A percentile compares a stretch with the other conserved stretches of the same genome.
phyloP scores from a whole-genome alignment of 345 rosid genomes.

The Dimocarpus longan region DNA sequence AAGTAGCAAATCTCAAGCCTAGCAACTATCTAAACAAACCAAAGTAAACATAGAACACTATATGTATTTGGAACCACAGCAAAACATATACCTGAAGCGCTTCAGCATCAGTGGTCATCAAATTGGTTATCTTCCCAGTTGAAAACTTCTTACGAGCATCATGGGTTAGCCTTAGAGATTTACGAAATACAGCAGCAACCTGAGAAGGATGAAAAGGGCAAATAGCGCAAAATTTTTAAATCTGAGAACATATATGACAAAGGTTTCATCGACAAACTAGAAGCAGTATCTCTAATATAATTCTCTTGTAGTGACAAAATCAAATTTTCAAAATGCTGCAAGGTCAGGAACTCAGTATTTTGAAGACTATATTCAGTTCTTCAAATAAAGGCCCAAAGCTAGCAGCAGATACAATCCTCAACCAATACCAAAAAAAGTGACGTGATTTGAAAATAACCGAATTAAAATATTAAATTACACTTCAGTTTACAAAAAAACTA shows the following conservation, averaged over 20 bases:
- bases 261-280: neutral
- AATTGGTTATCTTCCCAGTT: slow-evolving; percentile 94
- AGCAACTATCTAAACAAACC: neutral
- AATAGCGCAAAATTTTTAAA: slow-evolving; percentile 13
- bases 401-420: neutral
- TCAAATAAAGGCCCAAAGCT: neutral
- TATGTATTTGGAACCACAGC: slow-evolving; percentile 4
- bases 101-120: slow-evolving; percentile 98
- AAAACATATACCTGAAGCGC: slow-evolving; percentile 74
- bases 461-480: neutral
- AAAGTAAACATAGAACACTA: slow-evolving; percentile 8
- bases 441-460: neutral
- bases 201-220: slow-evolving; percentile 28
- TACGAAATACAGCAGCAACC: slow-evolving; percentile 98
- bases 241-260: slow-evolving; percentile 2
- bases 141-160: slow-evolving; percentile 84
- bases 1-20: neutral
- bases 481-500: neutral
- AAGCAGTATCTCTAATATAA: neutral
- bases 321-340: neutral
- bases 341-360: slow-evolving; percentile 2
- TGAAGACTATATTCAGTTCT: neutral
- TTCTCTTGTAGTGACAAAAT: neutral
- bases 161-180: slow-evolving; percentile 88
- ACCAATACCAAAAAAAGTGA: neutral